Percentiles rank a stretch among this genome's conserved stretches.
Conservation (phyloP, 495 filamentous ascomycete genomes). For the Emericellopsis terricola region DNA sequence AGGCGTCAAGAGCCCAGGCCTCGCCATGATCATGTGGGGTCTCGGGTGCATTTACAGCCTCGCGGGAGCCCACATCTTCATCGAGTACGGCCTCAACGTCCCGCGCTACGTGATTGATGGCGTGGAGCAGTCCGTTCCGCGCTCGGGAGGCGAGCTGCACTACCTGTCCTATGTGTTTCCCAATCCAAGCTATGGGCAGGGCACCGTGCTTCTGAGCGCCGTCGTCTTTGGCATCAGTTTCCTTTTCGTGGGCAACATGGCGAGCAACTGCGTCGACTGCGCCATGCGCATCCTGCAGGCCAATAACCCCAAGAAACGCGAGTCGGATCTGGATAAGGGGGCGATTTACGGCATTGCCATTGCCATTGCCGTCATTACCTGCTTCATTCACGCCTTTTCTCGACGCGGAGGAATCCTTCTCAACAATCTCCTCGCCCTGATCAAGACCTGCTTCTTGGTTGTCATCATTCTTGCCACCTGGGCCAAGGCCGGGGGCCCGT, state of each 20-base stretch:
- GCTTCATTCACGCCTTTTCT: conserved; percentile 28
- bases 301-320: conserved; percentile 4
- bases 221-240: conserved; percentile 28
- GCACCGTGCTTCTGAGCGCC: conserved; percentile 14
- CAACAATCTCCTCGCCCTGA: conserved; percentile 30
- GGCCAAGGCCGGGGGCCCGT: too few relatives aligned
- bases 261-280: conserved; percentile 28
- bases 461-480: too few relatives aligned
- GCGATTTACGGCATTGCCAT: conserved; percentile 24
- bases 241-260: conserved; percentile 30
- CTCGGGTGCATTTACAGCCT: conserved; percentile 15
- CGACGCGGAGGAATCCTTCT: conserved; percentile 28
- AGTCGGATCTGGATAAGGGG: conserved; percentile 5
- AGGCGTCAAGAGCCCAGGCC: conserved; percentile 18
- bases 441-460: too few relatives aligned
- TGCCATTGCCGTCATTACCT: conserved; percentile 15
- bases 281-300: conserved; percentile 17
- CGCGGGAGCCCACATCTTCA: conserved; percentile 18
- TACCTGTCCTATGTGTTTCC: conserved; percentile 31
- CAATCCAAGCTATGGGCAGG: conserved; percentile 11
- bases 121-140: conserved; percentile 15
- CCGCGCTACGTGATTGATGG: conserved; percentile 18
- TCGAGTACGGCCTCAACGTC: conserved; percentile 25
- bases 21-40: conserved; percentile 20
- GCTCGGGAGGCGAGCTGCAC: conserved; percentile 33